These are phyloP conservation scores for Penicillium carneum DNA, from an alignment of 2,329 filamentous ascomycete genomes.

Conservation along the genomic window DNA sequence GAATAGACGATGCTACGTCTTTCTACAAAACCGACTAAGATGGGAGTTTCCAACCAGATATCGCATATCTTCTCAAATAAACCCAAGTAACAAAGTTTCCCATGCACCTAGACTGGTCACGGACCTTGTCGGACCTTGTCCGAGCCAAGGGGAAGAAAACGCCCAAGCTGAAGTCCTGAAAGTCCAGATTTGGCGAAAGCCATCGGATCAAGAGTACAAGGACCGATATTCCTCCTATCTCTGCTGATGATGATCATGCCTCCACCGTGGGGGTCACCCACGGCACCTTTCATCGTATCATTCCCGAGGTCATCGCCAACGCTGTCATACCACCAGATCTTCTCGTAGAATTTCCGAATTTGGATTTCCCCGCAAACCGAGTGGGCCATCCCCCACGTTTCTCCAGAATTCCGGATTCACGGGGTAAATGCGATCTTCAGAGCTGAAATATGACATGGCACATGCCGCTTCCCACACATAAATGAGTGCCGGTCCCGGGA, in stretches of 20 bases:
- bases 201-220: too few species aligned
- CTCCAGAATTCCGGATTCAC: constrained; percentile 9
- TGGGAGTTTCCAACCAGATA: background rate
- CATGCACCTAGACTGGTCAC: background rate
- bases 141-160: background rate
- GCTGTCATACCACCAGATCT: background rate
- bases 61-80: background rate
- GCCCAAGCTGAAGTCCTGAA: background rate
- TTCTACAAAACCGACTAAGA: background rate
- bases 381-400: constrained; percentile 22
- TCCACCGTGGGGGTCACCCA: constrained; percentile 13
- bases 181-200: background rate
- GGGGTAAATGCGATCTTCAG: constrained; percentile 19
- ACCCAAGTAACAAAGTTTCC: background rate
- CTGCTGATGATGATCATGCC: background rate
- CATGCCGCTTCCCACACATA: constrained; percentile 11
- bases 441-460: background rate
- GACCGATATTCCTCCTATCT: background rate
- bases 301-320: background rate
- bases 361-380: constrained; percentile 17
- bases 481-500: background rate
- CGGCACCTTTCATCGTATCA: background rate
- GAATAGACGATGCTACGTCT: background rate
- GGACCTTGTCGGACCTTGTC: constrained; percentile 17
- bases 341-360: constrained; percentile 1